phyloP scores from a whole-genome alignment of 805 yeast genomes.

The Metschnikowia vanudenii region DNA sequence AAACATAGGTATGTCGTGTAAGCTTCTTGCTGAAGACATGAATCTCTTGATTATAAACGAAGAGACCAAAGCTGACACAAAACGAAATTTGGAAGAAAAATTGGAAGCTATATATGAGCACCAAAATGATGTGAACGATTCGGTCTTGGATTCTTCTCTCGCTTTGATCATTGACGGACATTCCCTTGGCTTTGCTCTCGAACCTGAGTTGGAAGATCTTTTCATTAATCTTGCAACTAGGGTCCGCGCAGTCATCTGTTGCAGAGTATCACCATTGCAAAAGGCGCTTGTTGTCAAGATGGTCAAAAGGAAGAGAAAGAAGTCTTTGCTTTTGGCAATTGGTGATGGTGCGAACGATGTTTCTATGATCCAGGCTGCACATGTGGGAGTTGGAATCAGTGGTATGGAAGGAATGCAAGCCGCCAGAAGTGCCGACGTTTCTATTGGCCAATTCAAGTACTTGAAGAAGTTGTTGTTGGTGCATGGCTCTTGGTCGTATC shows the following conservation, averaged over 20 bases:
- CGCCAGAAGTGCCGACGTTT: constrained; percentile 95
- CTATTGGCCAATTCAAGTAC: constrained; percentile 92
- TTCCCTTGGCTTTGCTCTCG: constrained; percentile 83
- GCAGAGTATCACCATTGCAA: constrained; percentile 96
- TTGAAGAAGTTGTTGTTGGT: constrained; percentile 80
- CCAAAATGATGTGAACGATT: constrained; percentile 63
- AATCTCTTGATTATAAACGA: constrained; percentile 87
- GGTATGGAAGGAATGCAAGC: constrained; percentile 99
- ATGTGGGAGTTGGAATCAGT: constrained; percentile 97
- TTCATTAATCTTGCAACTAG: constrained; percentile 76
- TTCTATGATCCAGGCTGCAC: constrained; percentile 98
- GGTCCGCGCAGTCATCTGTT: constrained; percentile 95
- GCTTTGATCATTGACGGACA: constrained; percentile 95
- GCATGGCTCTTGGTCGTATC: constrained; percentile 98
- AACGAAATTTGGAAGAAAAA: constrained; percentile 69
- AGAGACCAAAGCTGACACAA: constrained; percentile 73
- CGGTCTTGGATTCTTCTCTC: constrained; percentile 56
- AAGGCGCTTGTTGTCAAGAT: constrained; percentile 94
- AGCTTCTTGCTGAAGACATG: constrained; percentile 92
- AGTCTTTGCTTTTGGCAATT: constrained; percentile 78
- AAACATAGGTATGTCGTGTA: constrained; percentile 98
- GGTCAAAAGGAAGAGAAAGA: constrained; percentile 75
- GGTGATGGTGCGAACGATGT: constrained; percentile 99
- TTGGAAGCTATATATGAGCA: constrained; percentile 69
- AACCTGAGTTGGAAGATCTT: constrained; percentile 71